Evolutionary conservation across 805 yeast genomes (phyloP).

Genomic region (Metschnikowia chrysomelidarum): DNA sequence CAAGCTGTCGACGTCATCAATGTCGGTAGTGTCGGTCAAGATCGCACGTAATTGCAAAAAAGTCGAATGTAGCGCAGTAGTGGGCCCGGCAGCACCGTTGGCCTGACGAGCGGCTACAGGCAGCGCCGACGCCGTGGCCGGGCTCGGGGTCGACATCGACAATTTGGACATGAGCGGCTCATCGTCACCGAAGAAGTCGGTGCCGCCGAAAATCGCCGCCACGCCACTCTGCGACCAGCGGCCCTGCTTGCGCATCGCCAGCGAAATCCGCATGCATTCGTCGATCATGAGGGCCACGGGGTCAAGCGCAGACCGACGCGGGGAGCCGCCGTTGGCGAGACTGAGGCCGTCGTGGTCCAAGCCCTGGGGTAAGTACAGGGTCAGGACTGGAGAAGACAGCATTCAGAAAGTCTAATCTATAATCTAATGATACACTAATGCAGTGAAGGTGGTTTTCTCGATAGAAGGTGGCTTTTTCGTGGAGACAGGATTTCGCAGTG

Average conservation of each 20-base stretch:
- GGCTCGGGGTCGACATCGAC: slow-evolving; percentile 7
- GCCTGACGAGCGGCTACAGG: slow-evolving; percentile 17
- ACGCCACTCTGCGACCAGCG: slow-evolving; percentile 76
- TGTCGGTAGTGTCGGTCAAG: slow-evolving; percentile 50
- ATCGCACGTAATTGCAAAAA: slow-evolving; percentile 77
- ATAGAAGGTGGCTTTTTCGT: too few species aligned
- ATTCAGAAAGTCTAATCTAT: too few species aligned
- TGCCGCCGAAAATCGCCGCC: slow-evolving; percentile 78
- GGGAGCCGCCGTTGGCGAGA: neutral
- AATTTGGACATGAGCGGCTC: slow-evolving; percentile 27
- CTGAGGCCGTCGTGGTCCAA: neutral
- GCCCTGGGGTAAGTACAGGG: too few species aligned
- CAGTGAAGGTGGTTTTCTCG: too few species aligned
- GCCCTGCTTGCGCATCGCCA: slow-evolving; percentile 77
- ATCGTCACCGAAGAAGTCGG: slow-evolving; percentile 50
- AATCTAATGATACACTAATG: too few species aligned
- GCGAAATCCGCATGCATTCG: slow-evolving; percentile 82
- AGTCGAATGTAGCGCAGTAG: slow-evolving; percentile 68
- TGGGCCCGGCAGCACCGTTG: slow-evolving; percentile 24
- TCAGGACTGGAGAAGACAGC: too few species aligned
- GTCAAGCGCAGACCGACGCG: slow-evolving; percentile 49
- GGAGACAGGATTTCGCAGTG: too few species aligned
- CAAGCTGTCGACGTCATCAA: slow-evolving; percentile 62
- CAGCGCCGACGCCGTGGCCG: too few species aligned
- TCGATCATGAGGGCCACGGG: slow-evolving; percentile 80